phyloP scores from a whole-genome alignment of 2,329 filamentous ascomycete genomes.

The Leptoxyphium fumago region DNA sequence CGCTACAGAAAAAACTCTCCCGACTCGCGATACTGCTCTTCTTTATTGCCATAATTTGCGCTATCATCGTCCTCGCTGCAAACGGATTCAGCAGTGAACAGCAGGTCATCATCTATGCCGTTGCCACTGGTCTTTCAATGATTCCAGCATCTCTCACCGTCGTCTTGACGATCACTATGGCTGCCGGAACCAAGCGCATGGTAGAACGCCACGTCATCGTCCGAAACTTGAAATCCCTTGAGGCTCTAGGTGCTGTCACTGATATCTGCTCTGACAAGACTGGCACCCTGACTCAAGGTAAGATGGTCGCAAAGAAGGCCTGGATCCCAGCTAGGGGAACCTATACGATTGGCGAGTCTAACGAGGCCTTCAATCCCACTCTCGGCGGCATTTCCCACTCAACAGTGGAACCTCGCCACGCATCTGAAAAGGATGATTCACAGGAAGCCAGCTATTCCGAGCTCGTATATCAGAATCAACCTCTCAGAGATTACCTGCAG shows the following conservation, averaged over 20 bases:
- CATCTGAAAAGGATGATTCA: conserved; percentile 3
- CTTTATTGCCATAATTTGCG: conserved; percentile 54
- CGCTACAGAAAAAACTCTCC: conserved; percentile 70
- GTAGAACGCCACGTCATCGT: conserved; percentile 50
- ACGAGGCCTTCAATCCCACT: conserved; percentile 45
- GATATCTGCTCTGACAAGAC: conserved; percentile 60
- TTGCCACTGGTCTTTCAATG: conserved; percentile 46
- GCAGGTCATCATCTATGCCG: conserved; percentile 52
- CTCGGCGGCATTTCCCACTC: conserved; percentile 40
- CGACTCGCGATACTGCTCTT: conserved; percentile 75
- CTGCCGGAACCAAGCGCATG: conserved; percentile 49
- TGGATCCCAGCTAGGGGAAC: conserved; percentile 49
- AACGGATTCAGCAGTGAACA: conserved; percentile 40
- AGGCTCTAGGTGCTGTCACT: conserved; percentile 49
- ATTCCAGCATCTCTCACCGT: conserved; percentile 39
- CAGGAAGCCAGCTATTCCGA: conserved; percentile 4
- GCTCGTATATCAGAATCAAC: conserved; percentile 26
- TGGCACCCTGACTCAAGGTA: conserved; percentile 40
- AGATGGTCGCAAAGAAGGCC: conserved; percentile 48
- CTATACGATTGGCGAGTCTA: conserved; percentile 43
- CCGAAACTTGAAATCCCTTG: conserved; percentile 48
- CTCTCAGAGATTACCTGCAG: conserved; percentile 39
- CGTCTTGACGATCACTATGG: conserved; percentile 27
- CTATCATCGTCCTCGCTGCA: conserved; percentile 52
- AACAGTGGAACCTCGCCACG: conserved; percentile 5